Evolutionary conservation across 371 early-diverging fungal genomes (phyloP).

Genomic region (Saksenaea vasiformis): DNA sequence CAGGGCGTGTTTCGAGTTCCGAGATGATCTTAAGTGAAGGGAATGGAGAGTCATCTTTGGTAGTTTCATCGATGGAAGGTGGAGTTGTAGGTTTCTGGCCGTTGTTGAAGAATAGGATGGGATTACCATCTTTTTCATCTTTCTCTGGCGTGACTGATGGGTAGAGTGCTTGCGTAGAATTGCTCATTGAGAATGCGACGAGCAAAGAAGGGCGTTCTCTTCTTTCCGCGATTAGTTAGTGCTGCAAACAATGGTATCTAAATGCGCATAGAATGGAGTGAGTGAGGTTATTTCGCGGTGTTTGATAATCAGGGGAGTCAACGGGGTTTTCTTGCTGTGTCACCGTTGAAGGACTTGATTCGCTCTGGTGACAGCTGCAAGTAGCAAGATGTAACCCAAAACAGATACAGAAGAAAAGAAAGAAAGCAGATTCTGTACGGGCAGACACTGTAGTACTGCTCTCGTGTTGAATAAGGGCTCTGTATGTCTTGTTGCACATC

Average conservation of each 20-base stretch:
- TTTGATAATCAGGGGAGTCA: neutral
- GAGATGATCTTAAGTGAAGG: neutral
- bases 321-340: constrained; percentile 5
- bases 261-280: constrained; percentile 6
- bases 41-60: neutral
- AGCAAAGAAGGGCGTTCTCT: constrained; percentile 5
- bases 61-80: neutral
- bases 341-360: neutral
- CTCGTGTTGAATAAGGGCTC: neutral
- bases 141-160: neutral
- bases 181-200: constrained; percentile 4
- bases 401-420: neutral
- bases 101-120: neutral
- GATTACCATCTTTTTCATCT: constrained; percentile 2
- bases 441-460: neutral
- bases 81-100: neutral
- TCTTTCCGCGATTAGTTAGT: constrained; percentile 4
- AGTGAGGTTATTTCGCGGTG: neutral
- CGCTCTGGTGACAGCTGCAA: neutral
- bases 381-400: neutral
- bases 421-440: neutral
- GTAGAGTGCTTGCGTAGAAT: neutral
- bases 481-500: too few relatives aligned
- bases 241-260: constrained; percentile 2
- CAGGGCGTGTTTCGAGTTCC: neutral